Conservation (phyloP, 106 monocot species). For the Posidonia australis region DNA sequence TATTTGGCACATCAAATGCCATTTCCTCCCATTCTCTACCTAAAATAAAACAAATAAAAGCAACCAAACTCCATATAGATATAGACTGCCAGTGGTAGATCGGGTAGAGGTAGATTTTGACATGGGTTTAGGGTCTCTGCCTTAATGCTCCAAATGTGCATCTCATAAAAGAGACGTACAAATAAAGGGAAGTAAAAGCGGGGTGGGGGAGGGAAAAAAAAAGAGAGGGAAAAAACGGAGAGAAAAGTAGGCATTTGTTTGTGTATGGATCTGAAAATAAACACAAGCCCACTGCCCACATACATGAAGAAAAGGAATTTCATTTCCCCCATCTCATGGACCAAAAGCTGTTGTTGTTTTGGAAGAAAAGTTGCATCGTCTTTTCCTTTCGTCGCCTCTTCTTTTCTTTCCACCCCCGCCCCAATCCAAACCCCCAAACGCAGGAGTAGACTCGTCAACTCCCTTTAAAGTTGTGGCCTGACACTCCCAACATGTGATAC, state of each 20-base stretch:
- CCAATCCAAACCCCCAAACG: not conserved
- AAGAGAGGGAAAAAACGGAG: not conserved
- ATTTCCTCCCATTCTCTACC: not conserved
- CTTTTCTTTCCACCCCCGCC: too few relatives aligned
- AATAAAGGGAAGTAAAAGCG: not conserved
- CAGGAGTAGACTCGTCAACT: slow-evolving; percentile 9
- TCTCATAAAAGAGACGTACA: not conserved
- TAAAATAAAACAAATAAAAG: not conserved
- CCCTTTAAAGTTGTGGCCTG: slow-evolving; percentile 5
- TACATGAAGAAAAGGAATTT: not conserved
- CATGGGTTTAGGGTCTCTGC: not conserved
- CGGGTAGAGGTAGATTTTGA: not conserved
- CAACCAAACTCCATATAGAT: not conserved
- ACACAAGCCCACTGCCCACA: not conserved
- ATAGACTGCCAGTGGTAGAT: not conserved
- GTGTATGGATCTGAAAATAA: slow-evolving; percentile 1
- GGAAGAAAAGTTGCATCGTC: slow-evolving; percentile 4
- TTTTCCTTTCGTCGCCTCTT: slow-evolving; percentile 2
- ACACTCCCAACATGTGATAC: not conserved
- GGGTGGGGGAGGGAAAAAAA: not conserved
- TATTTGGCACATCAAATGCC: not conserved
- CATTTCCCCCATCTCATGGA: not conserved
- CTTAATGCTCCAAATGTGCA: not conserved
- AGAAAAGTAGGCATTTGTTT: slow-evolving; percentile 4
- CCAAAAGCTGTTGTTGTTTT: slow-evolving; percentile 3